These are phyloP conservation scores for Saururus chinensis DNA, from an alignment of 164 flowering plant genomes.

Conservation along the genomic window DNA sequence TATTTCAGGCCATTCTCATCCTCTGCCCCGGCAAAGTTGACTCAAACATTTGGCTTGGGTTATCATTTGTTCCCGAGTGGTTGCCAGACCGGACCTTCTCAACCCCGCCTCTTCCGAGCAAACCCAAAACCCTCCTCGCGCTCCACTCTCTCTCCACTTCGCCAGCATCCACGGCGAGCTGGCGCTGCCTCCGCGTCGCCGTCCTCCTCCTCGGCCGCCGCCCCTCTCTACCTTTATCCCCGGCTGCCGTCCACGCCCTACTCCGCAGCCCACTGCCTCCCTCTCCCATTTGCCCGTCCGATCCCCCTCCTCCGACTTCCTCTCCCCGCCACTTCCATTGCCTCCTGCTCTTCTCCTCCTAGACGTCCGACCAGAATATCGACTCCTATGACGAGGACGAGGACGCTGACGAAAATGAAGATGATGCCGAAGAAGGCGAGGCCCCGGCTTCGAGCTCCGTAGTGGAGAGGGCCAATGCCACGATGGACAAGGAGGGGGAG, in stretches of 20 bases:
- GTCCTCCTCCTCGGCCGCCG: constrained; percentile 2
- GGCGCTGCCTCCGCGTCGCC: constrained; percentile 30
- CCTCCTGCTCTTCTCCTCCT: constrained; percentile 19
- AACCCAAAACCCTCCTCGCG: not conserved
- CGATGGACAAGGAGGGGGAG: constrained; percentile 61
- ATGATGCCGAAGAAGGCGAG: too few relatives aligned
- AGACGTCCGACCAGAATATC: constrained; percentile 3
- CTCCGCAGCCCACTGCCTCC: not conserved
- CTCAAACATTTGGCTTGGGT: too few relatives aligned
- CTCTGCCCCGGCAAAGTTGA: too few relatives aligned
- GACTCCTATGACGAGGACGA: constrained; percentile 19
- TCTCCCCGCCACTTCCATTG: too few relatives aligned
- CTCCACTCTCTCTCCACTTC: not conserved
- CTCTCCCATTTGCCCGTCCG: not conserved
- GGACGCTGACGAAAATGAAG: constrained; percentile 18
- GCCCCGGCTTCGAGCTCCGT: constrained; percentile 9
- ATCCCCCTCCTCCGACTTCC: constrained; percentile 1
- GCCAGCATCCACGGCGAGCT: constrained; percentile 28
- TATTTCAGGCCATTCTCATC: too few relatives aligned
- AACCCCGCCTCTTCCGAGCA: not conserved
- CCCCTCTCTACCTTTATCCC: constrained; percentile 9
- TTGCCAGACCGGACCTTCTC: too few relatives aligned
- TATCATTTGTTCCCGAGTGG: too few relatives aligned
- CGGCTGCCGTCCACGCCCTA: not conserved
- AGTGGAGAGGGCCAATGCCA: constrained; percentile 24